Evolutionary conservation across 768 basidiomycete species (phyloP), one percentile per base, ranked within the genome.

Genomic region (Cystoderma amianthinum): DNA sequence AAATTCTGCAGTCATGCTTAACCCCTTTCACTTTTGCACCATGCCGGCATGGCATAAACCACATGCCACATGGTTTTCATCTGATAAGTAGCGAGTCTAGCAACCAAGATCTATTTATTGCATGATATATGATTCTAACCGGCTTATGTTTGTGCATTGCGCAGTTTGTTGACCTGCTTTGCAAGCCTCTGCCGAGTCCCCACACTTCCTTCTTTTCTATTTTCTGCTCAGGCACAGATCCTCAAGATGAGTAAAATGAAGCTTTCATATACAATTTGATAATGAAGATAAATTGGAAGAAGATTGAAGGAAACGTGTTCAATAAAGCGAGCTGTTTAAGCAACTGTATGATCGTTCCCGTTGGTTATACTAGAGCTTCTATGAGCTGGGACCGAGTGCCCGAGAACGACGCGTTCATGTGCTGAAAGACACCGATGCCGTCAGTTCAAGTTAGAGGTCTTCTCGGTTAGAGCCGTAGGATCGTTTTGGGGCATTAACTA

Each of bases 401-500:
- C 42, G 45, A 46, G 32, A 28, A 30, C n/a, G 41, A 42, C 35
- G 32, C n/a, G 28, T 38, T 52, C 48, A 57, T 56, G 55, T 54
- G 53, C 49, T 45, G 46, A 51, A 47, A 47, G 43, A 45, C 46
- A 43, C 41, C 47, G 46, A 54, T 56, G 55, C 51, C 55, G 56
- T 54, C 52, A 57, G 41, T 20, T 36, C 28, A 20, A n/a, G n/a
- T n/a, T n/a, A n/a, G n/a, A n/a, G n/a, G n/a, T n/a, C 43, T 51
- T 52, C 48, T 55, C 52, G 55, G 52, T 33, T 51, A 52, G 41
- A 44, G 47, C 56, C 53, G 53, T n/a, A n/a, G n/a, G 46, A 45
- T 37, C 28, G 46, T 36, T 41, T 38, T 28, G 44, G 19, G 40
- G 39, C 10, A 19, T 15, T 11, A 19, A 10, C 19, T n/a, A n/a